phyloP scores from a whole-genome alignment of 2,329 filamentous ascomycete species.

The Ceratocystis papillata region DNA sequence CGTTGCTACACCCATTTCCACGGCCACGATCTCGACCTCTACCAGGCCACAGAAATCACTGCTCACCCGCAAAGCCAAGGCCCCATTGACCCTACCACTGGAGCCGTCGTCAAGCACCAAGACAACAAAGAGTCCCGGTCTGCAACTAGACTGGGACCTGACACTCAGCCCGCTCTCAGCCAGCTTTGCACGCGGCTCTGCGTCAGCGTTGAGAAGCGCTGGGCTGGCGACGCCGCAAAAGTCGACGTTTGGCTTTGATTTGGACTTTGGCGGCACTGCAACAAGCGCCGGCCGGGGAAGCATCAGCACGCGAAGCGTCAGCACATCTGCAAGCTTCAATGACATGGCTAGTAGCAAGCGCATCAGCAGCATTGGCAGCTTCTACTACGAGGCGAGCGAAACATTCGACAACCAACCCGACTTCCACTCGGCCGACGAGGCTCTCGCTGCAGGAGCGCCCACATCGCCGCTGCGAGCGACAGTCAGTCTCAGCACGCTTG shows the following conservation, averaged over 20 bases:
- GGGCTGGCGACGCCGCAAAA: constrained; percentile 16
- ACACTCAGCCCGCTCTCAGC: constrained; percentile 22
- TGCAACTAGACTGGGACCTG: constrained; percentile 23
- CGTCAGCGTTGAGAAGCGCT: constrained; percentile 13
- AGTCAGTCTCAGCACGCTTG: background rate
- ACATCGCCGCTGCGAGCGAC: background rate
- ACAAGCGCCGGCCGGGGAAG: background rate
- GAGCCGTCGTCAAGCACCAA: background rate
- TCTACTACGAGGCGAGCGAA: constrained; percentile 7
- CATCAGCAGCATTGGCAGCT: constrained; percentile 7
- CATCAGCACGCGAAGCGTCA: background rate
- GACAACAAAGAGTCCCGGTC: constrained; percentile 1
- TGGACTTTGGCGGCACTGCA: background rate
- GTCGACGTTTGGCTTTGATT: constrained; percentile 17
- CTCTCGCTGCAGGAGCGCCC: background rate
- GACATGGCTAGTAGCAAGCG: background rate
- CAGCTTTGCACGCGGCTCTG: constrained; percentile 21
- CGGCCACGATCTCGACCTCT: constrained; percentile 4
- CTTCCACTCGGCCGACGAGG: background rate
- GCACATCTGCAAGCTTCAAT: constrained; percentile 1
- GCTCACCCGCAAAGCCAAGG: constrained; percentile 15
- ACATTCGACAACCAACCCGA: background rate
- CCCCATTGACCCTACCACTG: constrained; percentile 11
- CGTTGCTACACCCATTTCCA: background rate
- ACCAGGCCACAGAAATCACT: background rate